Evolutionary conservation across 768 basidiomycete genomes (phyloP).

Genomic region (Podaxis carcinomalis): DNA sequence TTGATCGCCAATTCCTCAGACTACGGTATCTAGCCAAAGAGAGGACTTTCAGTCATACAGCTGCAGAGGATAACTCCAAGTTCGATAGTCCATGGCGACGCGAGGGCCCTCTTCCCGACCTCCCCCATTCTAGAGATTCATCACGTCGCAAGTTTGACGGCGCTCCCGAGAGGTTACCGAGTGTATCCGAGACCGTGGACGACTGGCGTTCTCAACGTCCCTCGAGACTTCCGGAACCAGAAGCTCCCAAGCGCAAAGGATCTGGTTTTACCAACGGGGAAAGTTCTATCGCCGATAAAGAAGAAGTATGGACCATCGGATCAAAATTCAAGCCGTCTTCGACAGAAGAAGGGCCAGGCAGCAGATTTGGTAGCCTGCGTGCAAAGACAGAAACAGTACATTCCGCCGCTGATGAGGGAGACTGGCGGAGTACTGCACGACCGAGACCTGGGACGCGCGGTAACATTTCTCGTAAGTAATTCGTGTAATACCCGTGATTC

Average conservation of each 20-base stretch:
- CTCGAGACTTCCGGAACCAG: constrained; percentile 40
- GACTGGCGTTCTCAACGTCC: constrained; percentile 72
- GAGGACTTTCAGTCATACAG: constrained; percentile 33
- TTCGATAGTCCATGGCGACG: constrained; percentile 85
- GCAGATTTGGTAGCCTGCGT: constrained; percentile 43
- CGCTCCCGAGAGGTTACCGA: constrained; percentile 37
- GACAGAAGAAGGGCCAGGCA: constrained; percentile 33
- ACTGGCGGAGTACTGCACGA: constrained; percentile 62
- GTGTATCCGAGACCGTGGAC: constrained; percentile 53
- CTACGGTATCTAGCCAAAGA: constrained; percentile 62
- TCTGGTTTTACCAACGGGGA: constrained; percentile 51
- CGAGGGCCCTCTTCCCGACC: constrained; percentile 77
- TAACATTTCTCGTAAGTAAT: constrained; percentile 60
- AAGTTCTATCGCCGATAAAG: constrained; percentile 60
- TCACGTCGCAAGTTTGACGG: constrained; percentile 69
- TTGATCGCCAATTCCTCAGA: background rate
- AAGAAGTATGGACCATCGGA: constrained; percentile 76
- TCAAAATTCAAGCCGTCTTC: constrained; percentile 63
- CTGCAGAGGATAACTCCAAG: constrained; percentile 69
- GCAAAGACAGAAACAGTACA: constrained; percentile 52
- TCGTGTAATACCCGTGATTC: background rate
- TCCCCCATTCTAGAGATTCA: constrained; percentile 54
- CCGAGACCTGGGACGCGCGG: constrained; percentile 35
- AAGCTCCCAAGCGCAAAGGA: constrained; percentile 49
- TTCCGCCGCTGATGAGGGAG: constrained; percentile 49